Percentiles rank a stretch among this genome's conserved stretches.
phyloP scores from a whole-genome alignment of 768 basidiomycete species.

The Kwoniella sp. region DNA sequence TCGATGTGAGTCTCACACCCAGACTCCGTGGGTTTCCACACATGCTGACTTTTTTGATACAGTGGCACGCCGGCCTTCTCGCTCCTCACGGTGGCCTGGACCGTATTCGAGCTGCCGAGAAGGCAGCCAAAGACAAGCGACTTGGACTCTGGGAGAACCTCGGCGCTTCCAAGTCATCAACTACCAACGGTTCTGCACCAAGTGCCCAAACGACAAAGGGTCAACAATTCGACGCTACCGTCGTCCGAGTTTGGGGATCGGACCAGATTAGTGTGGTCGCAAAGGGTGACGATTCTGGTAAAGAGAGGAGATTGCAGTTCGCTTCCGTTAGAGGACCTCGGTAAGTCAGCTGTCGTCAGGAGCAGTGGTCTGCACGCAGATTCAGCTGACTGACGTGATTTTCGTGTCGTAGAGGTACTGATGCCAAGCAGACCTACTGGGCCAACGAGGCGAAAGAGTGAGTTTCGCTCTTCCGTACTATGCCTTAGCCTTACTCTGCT shows the following conservation, averaged over 20 bases:
- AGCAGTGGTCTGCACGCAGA: too few species aligned
- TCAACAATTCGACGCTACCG: constrained; percentile 71
- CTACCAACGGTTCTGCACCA: constrained; percentile 28
- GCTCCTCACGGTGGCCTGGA: constrained; percentile 82
- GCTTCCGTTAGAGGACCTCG: constrained; percentile 85
- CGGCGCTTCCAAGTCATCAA: constrained; percentile 45
- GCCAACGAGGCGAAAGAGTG: constrained; percentile 85
- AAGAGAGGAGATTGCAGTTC: constrained; percentile 80
- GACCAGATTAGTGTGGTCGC: constrained; percentile 83
- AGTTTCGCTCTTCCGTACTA: too few species aligned
- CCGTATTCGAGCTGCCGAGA: constrained; percentile 80
- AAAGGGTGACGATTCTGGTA: constrained; percentile 63
- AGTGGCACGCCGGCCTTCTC: constrained; percentile 95
- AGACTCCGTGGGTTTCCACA: background rate
- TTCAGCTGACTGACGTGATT: background rate
- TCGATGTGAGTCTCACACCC: constrained; percentile 62
- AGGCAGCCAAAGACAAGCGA: constrained; percentile 62
- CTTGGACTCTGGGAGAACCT: constrained; percentile 54
- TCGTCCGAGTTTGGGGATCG: constrained; percentile 85
- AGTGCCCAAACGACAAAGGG: constrained; percentile 43
- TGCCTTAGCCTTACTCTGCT: background rate
- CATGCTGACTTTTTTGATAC: background rate
- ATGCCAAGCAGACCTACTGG: constrained; percentile 81
- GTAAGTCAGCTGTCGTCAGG: constrained; percentile 56
- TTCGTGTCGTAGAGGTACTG: constrained; percentile 66